Conservation (phyloP, 1,139 yeast species). For the Blastobotrys ciferrii region DNA sequence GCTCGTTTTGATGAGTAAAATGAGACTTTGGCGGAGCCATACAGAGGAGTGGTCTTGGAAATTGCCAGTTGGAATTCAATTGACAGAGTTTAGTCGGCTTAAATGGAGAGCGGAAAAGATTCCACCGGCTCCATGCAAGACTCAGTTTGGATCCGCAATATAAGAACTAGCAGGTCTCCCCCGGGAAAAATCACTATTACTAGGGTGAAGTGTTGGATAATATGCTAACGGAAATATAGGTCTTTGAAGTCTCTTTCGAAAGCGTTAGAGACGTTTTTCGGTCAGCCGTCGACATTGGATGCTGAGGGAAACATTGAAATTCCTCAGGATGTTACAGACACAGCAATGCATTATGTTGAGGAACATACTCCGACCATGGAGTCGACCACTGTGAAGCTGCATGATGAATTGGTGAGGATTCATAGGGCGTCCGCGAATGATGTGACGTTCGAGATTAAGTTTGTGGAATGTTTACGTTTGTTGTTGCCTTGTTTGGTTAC, state of each 20-base stretch:
- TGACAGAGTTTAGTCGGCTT: too few species aligned
- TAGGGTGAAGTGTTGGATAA: conserved; percentile 4
- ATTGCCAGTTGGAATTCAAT: too few species aligned
- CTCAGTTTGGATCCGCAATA: too few species aligned
- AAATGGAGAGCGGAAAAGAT: too few species aligned
- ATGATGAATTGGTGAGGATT: conserved; percentile 49
- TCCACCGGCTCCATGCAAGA: too few species aligned
- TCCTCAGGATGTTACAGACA: conserved; percentile 20
- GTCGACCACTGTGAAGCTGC: conserved; percentile 41
- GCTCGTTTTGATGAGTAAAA: too few species aligned
- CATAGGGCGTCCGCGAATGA: conserved; percentile 43
- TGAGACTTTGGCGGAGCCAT: too few species aligned
- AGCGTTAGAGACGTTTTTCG: conserved; percentile 22
- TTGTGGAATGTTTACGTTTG: conserved; percentile 46
- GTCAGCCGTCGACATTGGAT: conserved; percentile 9
- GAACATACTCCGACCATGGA: conserved; percentile 45
- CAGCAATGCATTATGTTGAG: conserved; percentile 33
- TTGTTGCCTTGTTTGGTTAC: conserved; percentile 43
- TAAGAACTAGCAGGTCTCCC: too few species aligned
- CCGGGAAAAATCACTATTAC: too few species aligned
- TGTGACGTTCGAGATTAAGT: conserved; percentile 42
- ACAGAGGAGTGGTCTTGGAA: too few species aligned
- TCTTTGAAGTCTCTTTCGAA: conserved; percentile 25
- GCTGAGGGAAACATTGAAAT: conserved; percentile 16
- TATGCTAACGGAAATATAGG: too few species aligned